These are phyloP conservation scores for Suhomyces taliae DNA, from an alignment of 1,139 yeast species.

Conservation along the genomic window DNA sequence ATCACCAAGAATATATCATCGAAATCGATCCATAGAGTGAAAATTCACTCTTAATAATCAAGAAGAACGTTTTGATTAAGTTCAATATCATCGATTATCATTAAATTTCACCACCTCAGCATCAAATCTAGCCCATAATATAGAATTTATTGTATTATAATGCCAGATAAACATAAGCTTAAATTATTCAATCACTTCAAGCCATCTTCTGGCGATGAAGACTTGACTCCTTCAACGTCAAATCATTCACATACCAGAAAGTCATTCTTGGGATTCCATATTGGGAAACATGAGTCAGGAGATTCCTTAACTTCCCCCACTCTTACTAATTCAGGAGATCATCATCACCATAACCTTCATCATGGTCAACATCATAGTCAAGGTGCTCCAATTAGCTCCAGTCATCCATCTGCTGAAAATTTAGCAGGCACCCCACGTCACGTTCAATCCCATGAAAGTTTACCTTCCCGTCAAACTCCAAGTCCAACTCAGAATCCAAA, in stretches of 20 bases:
- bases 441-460: constrained; percentile 2
- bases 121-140: too few species aligned
- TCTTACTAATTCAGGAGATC: constrained; percentile 29
- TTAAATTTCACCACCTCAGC: too few species aligned
- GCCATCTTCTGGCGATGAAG: constrained; percentile 26
- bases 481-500: constrained; percentile 2
- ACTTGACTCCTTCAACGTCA: constrained; percentile 36
- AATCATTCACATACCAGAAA: constrained; percentile 27
- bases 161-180: constrained; percentile 51
- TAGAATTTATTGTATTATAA: constrained; percentile 10
- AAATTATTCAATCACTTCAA: constrained; percentile 29
- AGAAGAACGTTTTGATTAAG: too few species aligned
- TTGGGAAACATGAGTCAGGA: constrained; percentile 41
- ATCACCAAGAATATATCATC: too few species aligned
- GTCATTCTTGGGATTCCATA: constrained; percentile 32
- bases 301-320: constrained; percentile 38
- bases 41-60: too few species aligned
- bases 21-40: too few species aligned
- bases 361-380: constrained; percentile 11
- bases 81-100: too few species aligned
- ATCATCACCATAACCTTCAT: constrained; percentile 20
- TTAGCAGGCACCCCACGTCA: constrained; percentile 1
- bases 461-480: constrained; percentile 4
- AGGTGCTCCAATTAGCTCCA: neutral
- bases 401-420: constrained; percentile 1